Conservation (phyloP, 2,329 filamentous ascomycete species). For the Geoglossum cookeanum region DNA sequence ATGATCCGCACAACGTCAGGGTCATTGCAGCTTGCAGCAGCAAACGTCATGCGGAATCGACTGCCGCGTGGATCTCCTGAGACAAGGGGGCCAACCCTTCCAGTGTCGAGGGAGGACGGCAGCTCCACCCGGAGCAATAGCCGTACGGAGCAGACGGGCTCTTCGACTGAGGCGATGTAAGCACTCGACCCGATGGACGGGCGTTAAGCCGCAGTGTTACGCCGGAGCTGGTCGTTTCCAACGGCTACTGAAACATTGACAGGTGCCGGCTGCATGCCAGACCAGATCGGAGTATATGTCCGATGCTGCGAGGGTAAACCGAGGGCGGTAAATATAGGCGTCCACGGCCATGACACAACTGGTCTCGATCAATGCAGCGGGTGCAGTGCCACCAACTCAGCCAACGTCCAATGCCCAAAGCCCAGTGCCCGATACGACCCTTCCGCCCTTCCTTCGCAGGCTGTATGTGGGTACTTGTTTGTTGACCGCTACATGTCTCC, state of each 20-base stretch:
- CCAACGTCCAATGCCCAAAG: not conserved
- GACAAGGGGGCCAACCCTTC: not conserved
- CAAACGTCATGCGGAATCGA: slow-evolving; percentile 1
- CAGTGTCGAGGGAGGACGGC: too few relatives aligned
- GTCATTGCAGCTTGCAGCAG: not conserved
- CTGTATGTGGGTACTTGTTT: too few relatives aligned
- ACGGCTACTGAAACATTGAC: not conserved
- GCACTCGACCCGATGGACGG: too few relatives aligned
- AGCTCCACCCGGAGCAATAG: not conserved
- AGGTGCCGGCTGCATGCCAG: not conserved
- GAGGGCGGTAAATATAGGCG: not conserved
- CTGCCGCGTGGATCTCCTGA: not conserved
- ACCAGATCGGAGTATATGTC: not conserved
- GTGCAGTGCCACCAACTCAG: not conserved
- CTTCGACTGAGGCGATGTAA: too few relatives aligned
- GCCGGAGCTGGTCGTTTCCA: not conserved
- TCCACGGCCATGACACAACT: not conserved
- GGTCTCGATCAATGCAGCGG: not conserved
- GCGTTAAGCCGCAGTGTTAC: not conserved
- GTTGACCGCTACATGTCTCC: too few relatives aligned
- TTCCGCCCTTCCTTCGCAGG: too few relatives aligned
- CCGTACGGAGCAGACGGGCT: not conserved
- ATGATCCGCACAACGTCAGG: slow-evolving; percentile 1
- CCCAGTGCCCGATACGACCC: too few relatives aligned
- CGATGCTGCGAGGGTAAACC: not conserved